Evolutionary conservation across 805 yeast species (phyloP).

Genomic region (Candida pseudoglaebosa): DNA sequence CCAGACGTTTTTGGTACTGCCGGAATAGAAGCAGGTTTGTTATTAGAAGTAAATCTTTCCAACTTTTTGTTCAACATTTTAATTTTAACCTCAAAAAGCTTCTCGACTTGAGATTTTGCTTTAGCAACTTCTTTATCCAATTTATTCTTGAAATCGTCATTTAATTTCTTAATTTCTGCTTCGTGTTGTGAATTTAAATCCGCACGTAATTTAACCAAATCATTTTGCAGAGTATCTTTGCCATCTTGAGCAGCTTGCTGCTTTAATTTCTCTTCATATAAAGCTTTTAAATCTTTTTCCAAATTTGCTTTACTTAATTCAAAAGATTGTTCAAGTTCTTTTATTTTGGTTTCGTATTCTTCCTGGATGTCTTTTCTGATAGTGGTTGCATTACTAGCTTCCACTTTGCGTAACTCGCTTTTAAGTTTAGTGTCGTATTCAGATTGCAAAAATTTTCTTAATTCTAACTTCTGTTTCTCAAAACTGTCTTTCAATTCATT

Average conservation of each 20-base stretch:
- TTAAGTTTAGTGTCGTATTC: slow-evolving; percentile 20
- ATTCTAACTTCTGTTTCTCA: slow-evolving; percentile 16
- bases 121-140: slow-evolving; percentile 29
- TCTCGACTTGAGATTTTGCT: slow-evolving; percentile 47
- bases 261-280: slow-evolving; percentile 21
- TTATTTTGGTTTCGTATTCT: slow-evolving; percentile 14
- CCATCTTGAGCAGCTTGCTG: slow-evolving; percentile 14
- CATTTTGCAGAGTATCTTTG: slow-evolving; percentile 5
- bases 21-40: slow-evolving; percentile 13
- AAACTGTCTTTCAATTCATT: slow-evolving; percentile 12
- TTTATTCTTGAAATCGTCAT: slow-evolving; percentile 17
- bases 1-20: too few relatives aligned
- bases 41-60: slow-evolving; percentile 45
- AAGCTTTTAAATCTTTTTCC: slow-evolving; percentile 22
- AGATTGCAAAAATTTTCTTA: slow-evolving; percentile 13
- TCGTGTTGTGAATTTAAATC: slow-evolving; percentile 14
- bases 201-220: slow-evolving; percentile 8
- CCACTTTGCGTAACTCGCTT: slow-evolving; percentile 30
- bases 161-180: slow-evolving; percentile 17
- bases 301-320: slow-evolving; percentile 27
- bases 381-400: slow-evolving; percentile 17
- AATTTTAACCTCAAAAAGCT: slow-evolving; percentile 56
- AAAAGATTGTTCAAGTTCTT: slow-evolving; percentile 14
- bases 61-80: slow-evolving; percentile 52
- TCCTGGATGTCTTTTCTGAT: slow-evolving; percentile 22